Percentiles rank a stretch among this genome's conserved stretches.
phyloP scores from a whole-genome alignment of 1,284 basidiomycete genomes.

The Phylloporus sp. region DNA sequence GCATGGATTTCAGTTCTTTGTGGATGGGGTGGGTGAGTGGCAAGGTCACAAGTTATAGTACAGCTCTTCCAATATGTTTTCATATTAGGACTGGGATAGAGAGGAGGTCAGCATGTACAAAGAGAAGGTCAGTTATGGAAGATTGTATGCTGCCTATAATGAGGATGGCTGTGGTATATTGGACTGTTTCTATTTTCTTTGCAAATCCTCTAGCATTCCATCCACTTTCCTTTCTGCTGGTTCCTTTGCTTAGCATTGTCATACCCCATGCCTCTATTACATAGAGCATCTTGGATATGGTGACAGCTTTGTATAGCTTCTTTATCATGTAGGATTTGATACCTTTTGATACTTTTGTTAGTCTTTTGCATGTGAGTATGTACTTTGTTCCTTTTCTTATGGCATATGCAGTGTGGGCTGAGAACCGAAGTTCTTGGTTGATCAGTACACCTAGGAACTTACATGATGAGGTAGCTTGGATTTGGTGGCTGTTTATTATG shows the following conservation, averaged over 20 bases:
- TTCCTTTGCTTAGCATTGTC: not conserved
- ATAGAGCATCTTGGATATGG: not conserved
- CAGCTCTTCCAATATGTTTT: not conserved
- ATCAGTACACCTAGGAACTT: slow-evolving; percentile 13
- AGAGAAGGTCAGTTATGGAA: not conserved
- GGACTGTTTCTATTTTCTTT: slow-evolving; percentile 37
- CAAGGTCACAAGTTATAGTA: not conserved
- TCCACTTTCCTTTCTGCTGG: not conserved
- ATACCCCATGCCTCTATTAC: not conserved
- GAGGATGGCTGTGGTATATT: slow-evolving; percentile 26
- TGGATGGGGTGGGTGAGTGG: not conserved
- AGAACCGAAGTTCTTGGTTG: slow-evolving; percentile 1
- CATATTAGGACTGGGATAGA: not conserved
- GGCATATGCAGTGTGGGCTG: not conserved
- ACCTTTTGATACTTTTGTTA: not conserved
- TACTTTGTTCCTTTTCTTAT: not conserved
- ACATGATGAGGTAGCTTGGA: no score
- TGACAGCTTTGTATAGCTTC: no score
- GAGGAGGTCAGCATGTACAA: not conserved
- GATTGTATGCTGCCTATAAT: slow-evolving; percentile 9
- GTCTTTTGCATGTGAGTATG: not conserved
- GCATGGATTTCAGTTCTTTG: no score
- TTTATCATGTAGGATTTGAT: not conserved
- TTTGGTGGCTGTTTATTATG: not conserved
- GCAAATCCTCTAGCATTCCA: not conserved